Evolutionary conservation across 139 green algal species (phyloP), one percentile per base, ranked within the genome.

Genomic region (Limnomonas spitsbergensis): DNA sequence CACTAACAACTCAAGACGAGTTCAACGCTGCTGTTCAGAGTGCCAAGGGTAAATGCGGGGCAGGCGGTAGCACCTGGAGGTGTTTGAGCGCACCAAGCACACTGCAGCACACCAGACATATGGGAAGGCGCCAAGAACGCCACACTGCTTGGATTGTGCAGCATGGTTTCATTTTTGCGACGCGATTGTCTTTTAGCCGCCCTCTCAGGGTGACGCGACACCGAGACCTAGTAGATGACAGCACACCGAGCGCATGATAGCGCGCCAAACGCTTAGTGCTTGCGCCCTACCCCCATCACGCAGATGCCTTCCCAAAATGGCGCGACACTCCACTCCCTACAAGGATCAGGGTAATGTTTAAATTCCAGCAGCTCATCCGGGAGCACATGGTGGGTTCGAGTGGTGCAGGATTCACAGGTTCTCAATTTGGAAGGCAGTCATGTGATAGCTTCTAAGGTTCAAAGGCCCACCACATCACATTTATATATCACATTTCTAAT

Each of bases 261-360:
- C n/a, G n/a, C n/a, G n/a, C n/a, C n/a, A n/a, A n/a, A n/a, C n/a
- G n/a, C n/a, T n/a, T n/a, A n/a, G n/a, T 61, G 47, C 47, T 61
- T 29, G 14, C 47, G 14, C 20, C 20, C 47, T 29, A 61, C 47
- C 14, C 47, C 47, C 47, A 29, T 61, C 47, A 61, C 47, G 20
- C 47, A 61, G 47, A 61, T 2, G 96, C 95, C 0, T 98, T 97
- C 75, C 87, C 88, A 0, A 81, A 72, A 1, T 99, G 95, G 95
- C 74, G 84, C 34, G 77, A 77, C 39, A 97, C 91, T 1, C 89
- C 96, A 0, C 79, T 98, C 40, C 79, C 91, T 2, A 85, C 80
- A 2, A 86, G 96, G 2, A 70, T 82, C 31, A 89, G 95, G 0
- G 90, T 98, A 29, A 98, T 99, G 93, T 87, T 98, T 69, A 94